phyloP scores from a whole-genome alignment of 192 early-diverging fungal species.

The Coemansia sp. region DNA sequence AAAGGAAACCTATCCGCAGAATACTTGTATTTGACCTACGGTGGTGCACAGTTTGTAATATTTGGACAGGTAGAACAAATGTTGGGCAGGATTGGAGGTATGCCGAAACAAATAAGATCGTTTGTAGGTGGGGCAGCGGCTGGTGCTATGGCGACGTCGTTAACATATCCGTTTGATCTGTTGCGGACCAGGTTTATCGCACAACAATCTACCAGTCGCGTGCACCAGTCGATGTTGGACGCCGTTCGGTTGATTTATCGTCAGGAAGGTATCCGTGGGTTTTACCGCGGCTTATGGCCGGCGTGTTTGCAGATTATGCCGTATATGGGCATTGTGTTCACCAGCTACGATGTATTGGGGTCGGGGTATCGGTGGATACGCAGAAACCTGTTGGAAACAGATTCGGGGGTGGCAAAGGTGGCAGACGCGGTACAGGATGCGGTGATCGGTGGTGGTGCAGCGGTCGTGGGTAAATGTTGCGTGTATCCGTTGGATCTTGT shows the following conservation, averaged over 20 bases:
- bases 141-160: conserved; percentile 73
- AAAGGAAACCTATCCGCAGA: conserved; percentile 94
- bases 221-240: conserved; percentile 66
- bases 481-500: conserved; percentile 93
- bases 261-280: conserved; percentile 78
- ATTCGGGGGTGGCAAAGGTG: not conserved
- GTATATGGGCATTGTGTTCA: conserved; percentile 93
- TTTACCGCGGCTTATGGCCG: conserved; percentile 83
- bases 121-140: conserved; percentile 79
- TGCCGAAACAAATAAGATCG: conserved; percentile 53
- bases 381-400: not conserved
- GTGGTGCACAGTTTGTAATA: conserved; percentile 79
- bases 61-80: conserved; percentile 62
- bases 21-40: conserved; percentile 90
- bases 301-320: conserved; percentile 88
- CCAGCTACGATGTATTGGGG: conserved; percentile 67
- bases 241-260: conserved; percentile 66
- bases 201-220: conserved; percentile 65
- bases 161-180: conserved; percentile 95
- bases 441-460: conserved; percentile 76
- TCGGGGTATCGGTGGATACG: conserved; percentile 43
- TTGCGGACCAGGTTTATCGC: conserved; percentile 91
- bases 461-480: conserved; percentile 76
- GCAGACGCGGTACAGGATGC: conserved; percentile 60
- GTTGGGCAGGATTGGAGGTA: conserved; percentile 6